Percentiles rank a stretch among this genome's conserved stretches.
These are phyloP conservation scores for Sclerotinia subarctica DNA, from an alignment of 2,329 filamentous ascomycete genomes.

Conservation along the genomic window DNA sequence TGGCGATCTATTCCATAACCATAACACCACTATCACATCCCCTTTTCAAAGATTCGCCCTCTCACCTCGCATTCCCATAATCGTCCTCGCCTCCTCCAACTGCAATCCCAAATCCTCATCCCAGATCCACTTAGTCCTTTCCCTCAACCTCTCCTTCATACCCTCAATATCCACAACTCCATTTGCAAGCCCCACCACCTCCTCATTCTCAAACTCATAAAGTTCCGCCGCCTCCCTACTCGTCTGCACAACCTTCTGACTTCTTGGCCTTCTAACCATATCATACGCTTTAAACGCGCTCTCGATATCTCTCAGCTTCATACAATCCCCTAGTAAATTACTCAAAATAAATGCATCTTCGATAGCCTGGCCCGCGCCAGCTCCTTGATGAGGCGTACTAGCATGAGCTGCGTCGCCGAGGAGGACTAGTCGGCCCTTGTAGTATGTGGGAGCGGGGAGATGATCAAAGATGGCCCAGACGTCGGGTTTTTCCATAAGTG, in stretches of 20 bases:
- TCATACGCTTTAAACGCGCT: conserved; percentile 53
- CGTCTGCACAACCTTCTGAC: conserved; percentile 36
- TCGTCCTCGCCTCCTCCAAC: conserved; percentile 41
- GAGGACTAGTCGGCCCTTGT: conserved; percentile 45
- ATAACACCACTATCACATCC: neutral
- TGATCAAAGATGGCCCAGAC: conserved; percentile 55
- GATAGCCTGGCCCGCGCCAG: conserved; percentile 54
- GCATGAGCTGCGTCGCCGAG: conserved; percentile 58
- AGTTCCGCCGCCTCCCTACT: conserved; percentile 35
- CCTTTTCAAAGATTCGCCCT: neutral
- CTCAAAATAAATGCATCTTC: conserved; percentile 51
- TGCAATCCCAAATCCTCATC: conserved; percentile 39
- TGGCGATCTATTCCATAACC: neutral
- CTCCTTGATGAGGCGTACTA: conserved; percentile 52
- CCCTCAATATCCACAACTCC: conserved; percentile 40
- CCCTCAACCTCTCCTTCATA: conserved; percentile 40
- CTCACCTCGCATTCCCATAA: conserved; percentile 30
- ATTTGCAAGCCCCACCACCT: conserved; percentile 39
- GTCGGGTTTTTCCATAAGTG: conserved; percentile 41
- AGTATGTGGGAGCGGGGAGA: conserved; percentile 46
- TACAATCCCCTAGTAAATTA: conserved; percentile 46
- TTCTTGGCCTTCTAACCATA: conserved; percentile 43
- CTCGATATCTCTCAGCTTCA: conserved; percentile 39
- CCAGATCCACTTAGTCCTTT: conserved; percentile 41
- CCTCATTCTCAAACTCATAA: conserved; percentile 47